phyloP scores from a whole-genome alignment of 768 basidiomycete species.

The Infundibulicybe gibba region DNA sequence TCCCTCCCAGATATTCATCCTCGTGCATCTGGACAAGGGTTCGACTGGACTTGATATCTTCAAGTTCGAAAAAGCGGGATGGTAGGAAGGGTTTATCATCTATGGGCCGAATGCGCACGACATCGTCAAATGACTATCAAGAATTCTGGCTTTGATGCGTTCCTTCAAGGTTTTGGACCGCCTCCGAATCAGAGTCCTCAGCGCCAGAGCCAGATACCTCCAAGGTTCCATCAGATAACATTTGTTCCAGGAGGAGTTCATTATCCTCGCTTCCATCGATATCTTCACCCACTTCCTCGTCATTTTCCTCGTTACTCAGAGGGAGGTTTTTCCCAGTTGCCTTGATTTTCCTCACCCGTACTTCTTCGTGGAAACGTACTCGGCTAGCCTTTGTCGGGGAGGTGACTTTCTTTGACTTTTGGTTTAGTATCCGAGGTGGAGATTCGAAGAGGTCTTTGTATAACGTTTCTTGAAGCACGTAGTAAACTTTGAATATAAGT shows the following conservation, averaged over 20 bases:
- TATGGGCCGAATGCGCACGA: slow-evolving; percentile 72
- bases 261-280: slow-evolving; percentile 24
- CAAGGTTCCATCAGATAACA: slow-evolving; percentile 26
- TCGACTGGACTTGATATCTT: slow-evolving; percentile 83
- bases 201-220: slow-evolving; percentile 46
- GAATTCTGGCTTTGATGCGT: slow-evolving; percentile 83
- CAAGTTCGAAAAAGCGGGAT: slow-evolving; percentile 82
- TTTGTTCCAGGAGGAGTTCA: slow-evolving; percentile 21
- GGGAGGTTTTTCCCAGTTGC: slow-evolving; percentile 65
- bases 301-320: slow-evolving; percentile 40
- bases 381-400: slow-evolving; percentile 24
- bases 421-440: slow-evolving; percentile 27
- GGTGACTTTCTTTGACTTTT: slow-evolving; percentile 15
- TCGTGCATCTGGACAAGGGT: slow-evolving; percentile 97
- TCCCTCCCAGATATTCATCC: slow-evolving; percentile 76
- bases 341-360: slow-evolving; percentile 79
- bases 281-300: slow-evolving; percentile 23
- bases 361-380: slow-evolving; percentile 81
- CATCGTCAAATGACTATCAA: slow-evolving; percentile 90
- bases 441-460: slow-evolving; percentile 84
- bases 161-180: slow-evolving; percentile 81
- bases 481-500: too few relatives aligned
- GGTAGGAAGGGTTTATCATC: slow-evolving; percentile 91
- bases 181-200: slow-evolving; percentile 18
- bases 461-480: slow-evolving; percentile 45